Base-by-base conservation (phyloP, 352 stramenopile genomes). In the Globisporangium solare region DNA sequence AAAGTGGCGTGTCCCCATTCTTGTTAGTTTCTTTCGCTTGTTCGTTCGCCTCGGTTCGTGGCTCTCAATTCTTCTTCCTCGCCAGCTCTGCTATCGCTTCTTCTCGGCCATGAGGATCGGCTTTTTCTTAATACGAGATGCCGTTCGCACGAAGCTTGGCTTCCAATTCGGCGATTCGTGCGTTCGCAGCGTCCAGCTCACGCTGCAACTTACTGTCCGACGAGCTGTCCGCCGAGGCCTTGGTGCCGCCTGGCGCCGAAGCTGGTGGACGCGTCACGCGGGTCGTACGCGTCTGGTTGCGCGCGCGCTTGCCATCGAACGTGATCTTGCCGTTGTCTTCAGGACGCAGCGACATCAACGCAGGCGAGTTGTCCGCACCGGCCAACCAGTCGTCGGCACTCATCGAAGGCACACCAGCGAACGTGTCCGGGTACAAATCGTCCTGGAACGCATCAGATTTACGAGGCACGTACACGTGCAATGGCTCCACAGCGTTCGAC, bases 371-470 rank as follows among this genome's bases (percentile, higher is more conserved):
- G 52, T 98, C 94, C 7, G 88, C 92, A 62, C 97, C 97, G 32
- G 75, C 79, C 39, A 98, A 37, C 97, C 97, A 99, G 62, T 99
- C 93, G 54, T 98, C 94, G 17, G 91, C 95, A 17, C 80, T 94
- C 81, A 98, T 96, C 17, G 97, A 97, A 42, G 97, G 89, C 58
- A 97, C 86, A 49, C 87, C 83, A n/a, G 95, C 86, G 49, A 96
- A 97, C 51, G 88, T 96, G 71, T 98, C 93, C 18, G 97, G 97
- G 80, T 98, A 99, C 69, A 99, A 97, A 72, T 99, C 97, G 64
- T 98, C 93, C 79, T 99, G 97, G 82, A 99, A 99, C 22, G 93
- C 94, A 66, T 99, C 97, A 60, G 91, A 98, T 79, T 99, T 99
- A 60, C 97, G 87, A 41, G 98, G 98, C 58, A 99, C 96, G 65